phyloP scores from a whole-genome alignment of 2,329 filamentous ascomycete genomes.

The Stagonosporopsis rhizophila region DNA sequence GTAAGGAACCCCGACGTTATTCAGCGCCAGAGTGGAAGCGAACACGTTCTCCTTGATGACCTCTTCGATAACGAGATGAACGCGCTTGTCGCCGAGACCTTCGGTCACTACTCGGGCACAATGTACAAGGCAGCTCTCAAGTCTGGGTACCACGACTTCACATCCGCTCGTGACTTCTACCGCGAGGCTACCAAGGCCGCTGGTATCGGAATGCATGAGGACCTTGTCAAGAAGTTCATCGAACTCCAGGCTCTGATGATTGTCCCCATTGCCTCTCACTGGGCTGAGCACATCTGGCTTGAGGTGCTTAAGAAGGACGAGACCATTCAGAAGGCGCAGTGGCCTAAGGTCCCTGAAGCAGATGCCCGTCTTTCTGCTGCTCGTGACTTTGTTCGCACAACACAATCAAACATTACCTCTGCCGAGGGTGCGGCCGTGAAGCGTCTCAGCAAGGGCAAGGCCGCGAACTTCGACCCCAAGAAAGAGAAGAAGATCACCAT shows the following conservation, averaged over 20 bases:
- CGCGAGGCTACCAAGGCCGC: constrained; percentile 80
- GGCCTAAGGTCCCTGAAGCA: constrained; percentile 72
- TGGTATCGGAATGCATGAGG: constrained; percentile 84
- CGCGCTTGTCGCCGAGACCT: constrained; percentile 77
- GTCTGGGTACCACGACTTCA: constrained; percentile 85
- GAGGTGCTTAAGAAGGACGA: constrained; percentile 80
- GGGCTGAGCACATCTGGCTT: constrained; percentile 92
- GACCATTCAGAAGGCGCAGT: constrained; percentile 81
- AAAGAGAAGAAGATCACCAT: constrained; percentile 91
- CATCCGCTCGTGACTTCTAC: constrained; percentile 87
- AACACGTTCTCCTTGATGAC: constrained; percentile 80
- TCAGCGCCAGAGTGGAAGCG: constrained; percentile 72
- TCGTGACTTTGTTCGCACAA: constrained; percentile 79
- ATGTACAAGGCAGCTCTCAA: constrained; percentile 53
- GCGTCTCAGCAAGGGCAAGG: constrained; percentile 93
- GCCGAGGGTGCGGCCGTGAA: constrained; percentile 84
- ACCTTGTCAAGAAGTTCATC: constrained; percentile 79
- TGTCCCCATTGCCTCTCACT: constrained; percentile 87
- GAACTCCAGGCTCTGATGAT: constrained; percentile 86
- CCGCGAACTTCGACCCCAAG: constrained; percentile 83
- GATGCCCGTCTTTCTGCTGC: constrained; percentile 76
- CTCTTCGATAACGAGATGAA: constrained; percentile 96
- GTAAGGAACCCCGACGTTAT: constrained; percentile 62
- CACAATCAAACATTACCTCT: constrained; percentile 79
- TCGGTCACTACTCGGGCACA: constrained; percentile 71